Conservation (phyloP, 1,284 basidiomycete species). For the Mrakiaceae sp. region DNA sequence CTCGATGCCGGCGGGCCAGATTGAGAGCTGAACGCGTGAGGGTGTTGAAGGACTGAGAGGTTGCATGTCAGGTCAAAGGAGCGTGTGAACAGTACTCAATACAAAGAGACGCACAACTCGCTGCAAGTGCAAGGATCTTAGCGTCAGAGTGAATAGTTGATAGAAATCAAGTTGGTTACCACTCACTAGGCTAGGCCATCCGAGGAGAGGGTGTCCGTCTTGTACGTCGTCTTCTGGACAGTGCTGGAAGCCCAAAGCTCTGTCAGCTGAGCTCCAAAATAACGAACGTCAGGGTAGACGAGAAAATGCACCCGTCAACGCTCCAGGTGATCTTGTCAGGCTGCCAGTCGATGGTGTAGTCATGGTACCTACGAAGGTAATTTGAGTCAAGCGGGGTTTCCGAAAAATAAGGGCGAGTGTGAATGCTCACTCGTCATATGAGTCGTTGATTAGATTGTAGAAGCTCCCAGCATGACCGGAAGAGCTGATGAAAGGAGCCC, state of each 20-base stretch:
- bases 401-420: slow-evolving; percentile 23
- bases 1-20: slow-evolving; percentile 66
- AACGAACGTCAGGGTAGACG: background rate
- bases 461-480: too few species aligned
- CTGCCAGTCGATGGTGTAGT: slow-evolving; percentile 69
- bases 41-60: slow-evolving; percentile 59
- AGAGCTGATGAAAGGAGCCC: too few species aligned
- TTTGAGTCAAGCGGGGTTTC: slow-evolving; percentile 51
- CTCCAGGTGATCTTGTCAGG: slow-evolving; percentile 52
- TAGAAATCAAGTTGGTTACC: background rate
- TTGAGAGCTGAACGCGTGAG: slow-evolving; percentile 60
- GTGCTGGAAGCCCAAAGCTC: slow-evolving; percentile 29
- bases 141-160: background rate
- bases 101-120: too few species aligned
- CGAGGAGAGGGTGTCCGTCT: slow-evolving; percentile 45
- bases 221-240: slow-evolving; percentile 53
- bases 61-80: slow-evolving; percentile 13
- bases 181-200: slow-evolving; percentile 37
- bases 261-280: background rate
- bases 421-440: background rate
- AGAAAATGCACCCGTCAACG: slow-evolving; percentile 43
- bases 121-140: too few species aligned
- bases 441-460: background rate
- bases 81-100: slow-evolving; percentile 15
- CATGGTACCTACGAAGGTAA: slow-evolving; percentile 43